Percentiles rank a stretch among this genome's conserved stretches.
Conservation (phyloP, 495 filamentous ascomycete genomes). For the Lentithecium fluviatile region DNA sequence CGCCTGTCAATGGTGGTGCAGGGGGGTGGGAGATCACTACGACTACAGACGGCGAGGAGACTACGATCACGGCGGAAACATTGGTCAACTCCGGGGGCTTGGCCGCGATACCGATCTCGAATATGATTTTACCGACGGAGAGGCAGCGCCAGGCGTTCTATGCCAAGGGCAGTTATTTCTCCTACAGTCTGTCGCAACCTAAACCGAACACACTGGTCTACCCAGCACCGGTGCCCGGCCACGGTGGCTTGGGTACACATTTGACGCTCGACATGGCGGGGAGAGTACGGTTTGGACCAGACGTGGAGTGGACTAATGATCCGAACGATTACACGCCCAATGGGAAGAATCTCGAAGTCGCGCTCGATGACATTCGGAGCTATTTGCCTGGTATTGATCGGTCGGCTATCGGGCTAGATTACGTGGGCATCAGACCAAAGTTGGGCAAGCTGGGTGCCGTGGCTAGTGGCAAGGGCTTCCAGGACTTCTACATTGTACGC, state of each 20-base stretch:
- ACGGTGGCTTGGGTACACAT: constrained; percentile 87
- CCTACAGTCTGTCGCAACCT: constrained; percentile 66
- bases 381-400: constrained; percentile 75
- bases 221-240: constrained; percentile 75
- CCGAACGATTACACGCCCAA: constrained; percentile 58
- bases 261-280: constrained; percentile 87
- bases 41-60: constrained; percentile 46
- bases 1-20: constrained; percentile 49
- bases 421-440: constrained; percentile 90
- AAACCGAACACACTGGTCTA: constrained; percentile 77
- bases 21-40: constrained; percentile 58
- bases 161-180: constrained; percentile 96
- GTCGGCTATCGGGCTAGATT: constrained; percentile 71
- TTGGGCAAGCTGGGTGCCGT: constrained; percentile 60
- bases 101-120: constrained; percentile 70
- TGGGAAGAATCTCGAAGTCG: constrained; percentile 59
- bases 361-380: constrained; percentile 68
- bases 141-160: constrained; percentile 65
- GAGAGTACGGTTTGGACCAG: constrained; percentile 86
- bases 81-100: constrained; percentile 87
- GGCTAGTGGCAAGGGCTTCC: constrained; percentile 59
- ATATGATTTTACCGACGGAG: constrained; percentile 69
- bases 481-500: constrained; percentile 80
- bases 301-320: constrained; percentile 86
- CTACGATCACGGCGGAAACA: constrained; percentile 65